Evolutionary conservation across 2,329 filamentous ascomycete species (phyloP).

Genomic region (Didymella segeticola): DNA sequence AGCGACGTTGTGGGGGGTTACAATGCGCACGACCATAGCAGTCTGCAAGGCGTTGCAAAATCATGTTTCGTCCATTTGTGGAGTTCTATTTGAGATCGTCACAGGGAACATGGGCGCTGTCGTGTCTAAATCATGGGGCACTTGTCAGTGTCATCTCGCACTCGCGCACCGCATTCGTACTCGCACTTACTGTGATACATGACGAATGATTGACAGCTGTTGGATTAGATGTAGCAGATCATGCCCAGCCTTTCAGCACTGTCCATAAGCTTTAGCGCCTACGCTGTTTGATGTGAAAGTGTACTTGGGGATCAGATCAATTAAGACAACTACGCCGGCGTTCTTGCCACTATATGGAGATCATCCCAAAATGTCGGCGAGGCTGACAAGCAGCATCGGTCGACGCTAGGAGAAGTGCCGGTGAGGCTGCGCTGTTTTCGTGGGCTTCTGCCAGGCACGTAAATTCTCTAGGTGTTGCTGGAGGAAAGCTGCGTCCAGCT

Average conservation of each 20-base stretch:
- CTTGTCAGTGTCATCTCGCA: background rate
- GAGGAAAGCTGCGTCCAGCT: background rate
- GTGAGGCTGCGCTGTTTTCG: background rate
- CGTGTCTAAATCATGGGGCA: background rate
- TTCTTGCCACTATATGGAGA: background rate
- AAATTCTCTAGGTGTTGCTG: constrained; percentile 10
- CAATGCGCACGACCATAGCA: background rate
- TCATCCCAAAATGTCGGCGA: background rate
- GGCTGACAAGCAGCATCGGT: background rate
- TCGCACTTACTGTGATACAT: background rate
- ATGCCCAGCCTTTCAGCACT: too few relatives aligned
- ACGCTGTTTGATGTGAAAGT: background rate
- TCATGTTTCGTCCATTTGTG: background rate
- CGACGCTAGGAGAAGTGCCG: background rate
- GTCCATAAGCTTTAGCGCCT: background rate
- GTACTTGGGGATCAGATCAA: background rate
- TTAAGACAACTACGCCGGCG: background rate
- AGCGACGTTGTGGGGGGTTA: background rate
- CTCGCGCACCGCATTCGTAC: background rate
- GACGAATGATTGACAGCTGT: background rate
- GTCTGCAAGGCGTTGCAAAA: background rate
- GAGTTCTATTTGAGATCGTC: background rate
- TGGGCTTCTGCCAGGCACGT: constrained; percentile 17
- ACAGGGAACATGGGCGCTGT: background rate
- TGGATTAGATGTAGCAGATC: background rate